Evolutionary conservation across 306 rosid genomes (phyloP), one percentile per base, ranked within the genome.

Genomic region (Trifolium repens): DNA sequence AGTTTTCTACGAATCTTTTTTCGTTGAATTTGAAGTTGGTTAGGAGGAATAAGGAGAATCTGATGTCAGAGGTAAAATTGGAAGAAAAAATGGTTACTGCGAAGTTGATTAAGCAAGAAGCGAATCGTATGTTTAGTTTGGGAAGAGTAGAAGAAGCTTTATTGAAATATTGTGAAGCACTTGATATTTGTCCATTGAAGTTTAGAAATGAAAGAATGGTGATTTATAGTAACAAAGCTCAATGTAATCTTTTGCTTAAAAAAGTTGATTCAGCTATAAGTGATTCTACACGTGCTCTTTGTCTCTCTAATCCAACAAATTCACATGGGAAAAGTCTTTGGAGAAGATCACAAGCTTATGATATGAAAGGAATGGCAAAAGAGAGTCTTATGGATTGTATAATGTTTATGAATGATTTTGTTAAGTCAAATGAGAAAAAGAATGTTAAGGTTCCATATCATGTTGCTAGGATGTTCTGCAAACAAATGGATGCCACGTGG

Each of bases 301-400:
- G 93, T 66, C 82, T 90, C 7, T 85, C 86, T 0, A 67, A 30
- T 50, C 91, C 91, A 9, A 27, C 84, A 10, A 90, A 90, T 77
- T 60, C 87, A 8, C 89, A 90, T 42, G 39, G 72, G 0, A 90
- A 83, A 67, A 86, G 93, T 69, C 87, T 88, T 17, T 86, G 96
- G 96, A 88, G 88, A 27, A 90, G 96, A 67, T 86, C 96, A 14
- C 93, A 85, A 43, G 96, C 93, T 40, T 90, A 90, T 78, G 93
- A 90, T 81, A 86, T 88, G 88, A 88, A 86, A 78, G 91, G 93
- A 47, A 77, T 90, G 87, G 86, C 89, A 4, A 88, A 82, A 62
- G 96, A 90, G 83, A 88, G 96, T 69, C 75, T 90, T 73, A 78
- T 88, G 91, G 96, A 90, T 57, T 85, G 88, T 71, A 61, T 90